These are phyloP conservation scores for Chaetomium sp. DNA, from an alignment of 2,329 filamentous ascomycete species.

Conservation along the genomic window DNA sequence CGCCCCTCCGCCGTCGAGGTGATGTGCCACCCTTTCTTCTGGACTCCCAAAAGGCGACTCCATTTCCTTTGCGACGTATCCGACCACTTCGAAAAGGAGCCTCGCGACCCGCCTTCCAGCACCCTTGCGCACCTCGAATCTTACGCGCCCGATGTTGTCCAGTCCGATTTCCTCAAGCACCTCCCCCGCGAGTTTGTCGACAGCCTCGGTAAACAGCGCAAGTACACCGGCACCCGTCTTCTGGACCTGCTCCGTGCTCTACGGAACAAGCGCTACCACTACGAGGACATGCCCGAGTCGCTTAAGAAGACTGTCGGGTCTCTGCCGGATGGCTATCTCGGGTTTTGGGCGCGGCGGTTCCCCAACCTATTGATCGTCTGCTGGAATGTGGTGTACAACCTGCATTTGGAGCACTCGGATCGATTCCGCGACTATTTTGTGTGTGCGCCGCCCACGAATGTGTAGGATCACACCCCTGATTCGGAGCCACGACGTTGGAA, in stretches of 20 bases:
- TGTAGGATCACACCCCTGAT: neutral
- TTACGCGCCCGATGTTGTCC: constrained; percentile 47
- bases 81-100: constrained; percentile 92
- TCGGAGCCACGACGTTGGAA: no score
- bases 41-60: constrained; percentile 79
- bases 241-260: constrained; percentile 83
- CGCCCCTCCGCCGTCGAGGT: constrained; percentile 71
- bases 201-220: constrained; percentile 85
- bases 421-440: constrained; percentile 68
- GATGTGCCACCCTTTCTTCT: constrained; percentile 94
- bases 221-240: constrained; percentile 79
- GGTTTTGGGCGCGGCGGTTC: constrained; percentile 77
- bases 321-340: constrained; percentile 72
- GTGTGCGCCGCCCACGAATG: constrained; percentile 33
- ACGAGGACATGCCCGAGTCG: constrained; percentile 85
- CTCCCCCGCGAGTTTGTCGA: constrained; percentile 81
- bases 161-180: constrained; percentile 68
- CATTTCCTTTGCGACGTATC: constrained; percentile 94
- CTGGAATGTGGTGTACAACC: constrained; percentile 65
- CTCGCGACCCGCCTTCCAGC: constrained; percentile 69
- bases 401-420: constrained; percentile 56
- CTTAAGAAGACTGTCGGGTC: constrained; percentile 65
- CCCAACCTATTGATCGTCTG: constrained; percentile 72
- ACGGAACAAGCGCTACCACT: constrained; percentile 95
- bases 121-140: constrained; percentile 56